A percentile compares a stretch with the other conserved stretches of the same genome.
Conservation (phyloP, 2,329 filamentous ascomycete genomes). For the Botrytis aclada region DNA sequence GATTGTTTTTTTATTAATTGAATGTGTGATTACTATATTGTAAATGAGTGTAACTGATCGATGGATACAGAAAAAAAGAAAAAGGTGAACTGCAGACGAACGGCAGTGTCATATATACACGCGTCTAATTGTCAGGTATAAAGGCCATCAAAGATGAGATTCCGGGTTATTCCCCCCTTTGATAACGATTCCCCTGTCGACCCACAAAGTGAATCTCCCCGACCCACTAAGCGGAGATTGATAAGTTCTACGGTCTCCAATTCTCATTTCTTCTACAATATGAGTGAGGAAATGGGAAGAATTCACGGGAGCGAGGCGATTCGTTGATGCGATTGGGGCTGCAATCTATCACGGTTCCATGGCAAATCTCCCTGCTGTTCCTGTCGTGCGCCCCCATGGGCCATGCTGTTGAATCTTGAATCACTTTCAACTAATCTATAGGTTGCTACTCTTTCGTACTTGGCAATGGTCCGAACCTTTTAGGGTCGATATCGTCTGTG, state of each 20-base stretch:
- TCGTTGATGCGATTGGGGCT: background rate
- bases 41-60: constrained; percentile 37
- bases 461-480: background rate
- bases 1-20: constrained; percentile 22
- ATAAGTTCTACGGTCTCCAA: background rate
- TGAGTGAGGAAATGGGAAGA: background rate
- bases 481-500: background rate
- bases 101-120: constrained; percentile 18
- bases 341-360: background rate
- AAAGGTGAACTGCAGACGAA: constrained; percentile 2
- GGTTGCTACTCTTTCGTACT: background rate
- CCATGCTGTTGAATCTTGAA: background rate
- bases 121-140: background rate
- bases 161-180: constrained; percentile 4
- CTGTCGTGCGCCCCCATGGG: background rate
- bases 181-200: constrained; percentile 6
- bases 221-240: constrained; percentile 15
- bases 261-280: background rate
- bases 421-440: background rate
- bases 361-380: background rate
- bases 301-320: background rate
- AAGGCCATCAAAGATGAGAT: background rate
- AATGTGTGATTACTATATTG: constrained; percentile 26
- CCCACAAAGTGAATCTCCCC: constrained; percentile 13
- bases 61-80: constrained; percentile 30